Evolutionary conservation across 169 alveolate genomes (phyloP).

Genomic region (Plasmodium blacklocki): DNA sequence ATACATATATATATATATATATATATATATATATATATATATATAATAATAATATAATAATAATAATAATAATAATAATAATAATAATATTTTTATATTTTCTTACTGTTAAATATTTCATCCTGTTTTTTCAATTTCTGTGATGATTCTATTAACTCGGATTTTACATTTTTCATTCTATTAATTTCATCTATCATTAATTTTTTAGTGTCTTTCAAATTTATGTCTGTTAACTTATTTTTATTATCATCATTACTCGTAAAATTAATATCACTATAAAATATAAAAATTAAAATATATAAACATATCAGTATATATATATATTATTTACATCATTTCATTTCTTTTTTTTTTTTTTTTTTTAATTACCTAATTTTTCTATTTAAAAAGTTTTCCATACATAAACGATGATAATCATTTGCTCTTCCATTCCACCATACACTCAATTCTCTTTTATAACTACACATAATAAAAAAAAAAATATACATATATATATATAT

Average conservation of each 20-base stretch:
- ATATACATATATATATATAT: neutral
- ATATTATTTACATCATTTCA: neutral
- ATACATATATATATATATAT: neutral
- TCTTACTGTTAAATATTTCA: constrained; percentile 61
- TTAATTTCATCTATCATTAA: constrained; percentile 71
- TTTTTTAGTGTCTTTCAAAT: constrained; percentile 71
- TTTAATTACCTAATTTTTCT: constrained; percentile 25
- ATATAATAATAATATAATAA: neutral
- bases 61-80: too few species aligned
- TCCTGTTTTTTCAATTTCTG: constrained; percentile 69
- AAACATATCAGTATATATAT: neutral
- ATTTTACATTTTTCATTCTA: constrained; percentile 65
- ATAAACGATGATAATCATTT: constrained; percentile 61
- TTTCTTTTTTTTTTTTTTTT: neutral
- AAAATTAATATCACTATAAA: constrained; percentile 7
- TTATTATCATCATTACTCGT: neutral
- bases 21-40: neutral
- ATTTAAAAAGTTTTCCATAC: constrained; percentile 42
- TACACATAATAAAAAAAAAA: neutral
- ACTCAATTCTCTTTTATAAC: constrained; percentile 46
- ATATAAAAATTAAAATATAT: neutral
- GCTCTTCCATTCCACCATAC: constrained; percentile 51
- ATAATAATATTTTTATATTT: neutral
- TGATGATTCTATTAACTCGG: constrained; percentile 64
- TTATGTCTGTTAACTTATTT: constrained; percentile 3